Conservation (phyloP, 2,329 filamentous ascomycete species). For the Huntiella omanensis region DNA sequence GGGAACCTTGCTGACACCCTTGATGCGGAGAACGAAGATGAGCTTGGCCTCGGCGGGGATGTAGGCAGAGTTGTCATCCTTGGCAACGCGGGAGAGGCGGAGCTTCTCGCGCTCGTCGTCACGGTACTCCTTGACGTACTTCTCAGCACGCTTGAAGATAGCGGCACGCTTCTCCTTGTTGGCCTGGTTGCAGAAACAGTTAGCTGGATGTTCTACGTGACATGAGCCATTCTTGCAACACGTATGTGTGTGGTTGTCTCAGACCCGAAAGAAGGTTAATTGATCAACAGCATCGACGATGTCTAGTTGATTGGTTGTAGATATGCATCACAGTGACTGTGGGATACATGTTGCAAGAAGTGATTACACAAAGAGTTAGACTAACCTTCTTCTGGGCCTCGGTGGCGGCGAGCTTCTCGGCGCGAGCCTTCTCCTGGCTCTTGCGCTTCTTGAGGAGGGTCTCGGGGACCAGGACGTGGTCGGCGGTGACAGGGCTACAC, state of each 20-base stretch:
- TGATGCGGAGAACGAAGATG: conserved; percentile 97
- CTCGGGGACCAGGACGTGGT: conserved; percentile 95
- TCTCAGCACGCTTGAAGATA: conserved; percentile 99
- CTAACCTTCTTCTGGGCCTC: conserved; percentile 85
- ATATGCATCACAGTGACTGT: conserved; percentile 54
- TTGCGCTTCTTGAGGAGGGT: conserved; percentile 99
- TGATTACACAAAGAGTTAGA: conserved; percentile 13
- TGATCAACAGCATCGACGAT: conserved; percentile 91
- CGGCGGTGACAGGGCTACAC: conserved; percentile 69
- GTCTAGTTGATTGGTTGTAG: conserved; percentile 66
- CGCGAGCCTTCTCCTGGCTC: conserved; percentile 97
- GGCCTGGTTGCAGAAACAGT: conserved; percentile 36
- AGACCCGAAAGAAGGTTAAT: conserved; percentile 99
- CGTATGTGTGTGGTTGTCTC: conserved; percentile 28
- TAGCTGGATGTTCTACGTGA: conserved; percentile 3
- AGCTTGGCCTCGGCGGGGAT: conserved; percentile 89
- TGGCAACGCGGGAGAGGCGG: conserved; percentile 73
- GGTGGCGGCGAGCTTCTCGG: conserved; percentile 56
- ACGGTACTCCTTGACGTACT: conserved; percentile 99
- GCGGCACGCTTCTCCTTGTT: conserved; percentile 97
- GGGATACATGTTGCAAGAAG: neutral
- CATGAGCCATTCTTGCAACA: conserved; percentile 6
- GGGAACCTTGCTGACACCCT: conserved; percentile 99
- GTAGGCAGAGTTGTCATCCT: conserved; percentile 84
- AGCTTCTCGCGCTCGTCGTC: conserved; percentile 97